phyloP scores from a whole-genome alignment of 345 rosid species.

The Laguncularia racemosa region DNA sequence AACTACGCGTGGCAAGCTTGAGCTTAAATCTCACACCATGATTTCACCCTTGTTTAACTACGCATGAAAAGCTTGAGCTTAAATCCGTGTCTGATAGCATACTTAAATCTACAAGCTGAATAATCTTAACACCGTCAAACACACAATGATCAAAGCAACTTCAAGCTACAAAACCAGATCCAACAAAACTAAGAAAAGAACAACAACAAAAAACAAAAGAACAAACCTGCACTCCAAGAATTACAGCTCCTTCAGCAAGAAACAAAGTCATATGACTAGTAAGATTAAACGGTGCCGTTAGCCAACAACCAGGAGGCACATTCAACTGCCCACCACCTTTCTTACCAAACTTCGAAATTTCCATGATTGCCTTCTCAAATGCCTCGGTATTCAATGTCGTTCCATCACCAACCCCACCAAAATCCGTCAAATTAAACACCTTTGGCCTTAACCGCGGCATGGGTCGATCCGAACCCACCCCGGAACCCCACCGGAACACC shows the following conservation, averaged over 20 bases:
- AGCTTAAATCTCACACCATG: too few relatives aligned
- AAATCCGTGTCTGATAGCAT: too few relatives aligned
- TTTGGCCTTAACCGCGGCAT: slow-evolving; percentile 50
- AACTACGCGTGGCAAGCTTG: too few relatives aligned
- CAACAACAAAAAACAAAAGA: background rate
- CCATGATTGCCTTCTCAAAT: slow-evolving; percentile 74
- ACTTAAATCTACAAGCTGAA: too few relatives aligned
- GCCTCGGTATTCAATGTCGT: slow-evolving; percentile 72
- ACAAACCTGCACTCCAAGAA: slow-evolving; percentile 75
- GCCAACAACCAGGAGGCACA: slow-evolving; percentile 92
- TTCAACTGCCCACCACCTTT: slow-evolving; percentile 91
- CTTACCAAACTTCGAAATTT: slow-evolving; percentile 63
- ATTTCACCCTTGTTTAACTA: too few relatives aligned
- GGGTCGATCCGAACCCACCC: slow-evolving; percentile 30
- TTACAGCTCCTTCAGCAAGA: slow-evolving; percentile 77
- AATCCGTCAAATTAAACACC: slow-evolving; percentile 77
- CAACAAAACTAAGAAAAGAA: background rate
- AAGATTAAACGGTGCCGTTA: slow-evolving; percentile 91
- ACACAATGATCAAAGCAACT: too few relatives aligned
- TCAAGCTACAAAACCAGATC: too few relatives aligned
- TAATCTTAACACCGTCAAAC: too few relatives aligned
- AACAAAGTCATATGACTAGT: slow-evolving; percentile 91
- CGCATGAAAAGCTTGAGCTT: too few relatives aligned
- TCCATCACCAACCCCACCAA: slow-evolving; percentile 93
- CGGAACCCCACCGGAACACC: slow-evolving; percentile 29